Evolutionary conservation across 2,329 filamentous ascomycete species (phyloP).

Genomic region (Colletotrichum nymphaeae): DNA sequence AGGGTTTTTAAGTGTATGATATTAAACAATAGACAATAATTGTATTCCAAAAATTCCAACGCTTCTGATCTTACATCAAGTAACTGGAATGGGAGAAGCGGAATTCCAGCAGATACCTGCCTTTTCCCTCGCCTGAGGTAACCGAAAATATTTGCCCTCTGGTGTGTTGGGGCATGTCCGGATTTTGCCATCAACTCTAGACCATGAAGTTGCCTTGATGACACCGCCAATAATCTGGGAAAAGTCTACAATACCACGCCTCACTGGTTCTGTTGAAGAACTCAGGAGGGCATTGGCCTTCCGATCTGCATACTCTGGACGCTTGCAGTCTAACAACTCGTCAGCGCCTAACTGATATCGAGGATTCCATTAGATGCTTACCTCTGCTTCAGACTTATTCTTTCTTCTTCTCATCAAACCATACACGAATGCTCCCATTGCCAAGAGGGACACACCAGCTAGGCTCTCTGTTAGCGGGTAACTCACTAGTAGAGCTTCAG

Average conservation of each 20-base stretch:
- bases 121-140: neutral
- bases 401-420: constrained; percentile 25
- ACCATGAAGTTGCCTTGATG: neutral
- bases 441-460: constrained; percentile 29
- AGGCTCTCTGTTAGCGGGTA: neutral
- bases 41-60: neutral
- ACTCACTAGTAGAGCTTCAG: neutral
- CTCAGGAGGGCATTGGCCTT: constrained; percentile 27
- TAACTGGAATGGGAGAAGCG: neutral
- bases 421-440: constrained; percentile 29
- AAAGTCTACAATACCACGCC: neutral
- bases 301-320: constrained; percentile 29
- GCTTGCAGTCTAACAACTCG: neutral
- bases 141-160: neutral
- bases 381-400: constrained; percentile 7
- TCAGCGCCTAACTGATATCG: neutral
- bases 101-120: too few species aligned
- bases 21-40: constrained; percentile 26
- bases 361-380: neutral
- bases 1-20: neutral
- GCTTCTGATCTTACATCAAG: neutral
- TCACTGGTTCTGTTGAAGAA: neutral
- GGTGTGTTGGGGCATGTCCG: neutral
- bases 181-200: neutral
- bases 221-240: neutral